phyloP scores from a whole-genome alignment of 768 basidiomycete species.

The Trametes elegans region DNA sequence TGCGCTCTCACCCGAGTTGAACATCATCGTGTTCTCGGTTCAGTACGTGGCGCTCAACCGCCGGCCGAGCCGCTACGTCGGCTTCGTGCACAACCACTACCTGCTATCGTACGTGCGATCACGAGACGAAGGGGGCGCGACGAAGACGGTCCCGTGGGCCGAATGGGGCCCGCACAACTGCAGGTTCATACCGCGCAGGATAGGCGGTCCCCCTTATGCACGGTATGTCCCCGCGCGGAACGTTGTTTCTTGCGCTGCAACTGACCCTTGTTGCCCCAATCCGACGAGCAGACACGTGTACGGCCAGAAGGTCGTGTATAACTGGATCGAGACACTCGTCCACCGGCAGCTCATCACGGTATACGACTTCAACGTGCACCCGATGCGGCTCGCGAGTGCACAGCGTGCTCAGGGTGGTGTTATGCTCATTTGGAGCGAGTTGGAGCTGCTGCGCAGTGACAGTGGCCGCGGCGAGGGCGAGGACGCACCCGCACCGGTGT shows the following conservation, averaged over 20 bases:
- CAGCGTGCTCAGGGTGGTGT: not conserved
- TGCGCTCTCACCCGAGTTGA: constrained; percentile 14
- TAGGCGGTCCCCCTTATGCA: not conserved
- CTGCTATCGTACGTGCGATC: constrained; percentile 21
- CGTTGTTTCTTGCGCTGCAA: not conserved
- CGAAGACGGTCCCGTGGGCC: constrained; percentile 31
- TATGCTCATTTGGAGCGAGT: no score
- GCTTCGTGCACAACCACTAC: constrained; percentile 33
- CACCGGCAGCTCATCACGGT: constrained; percentile 11
- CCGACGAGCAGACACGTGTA: constrained; percentile 35
- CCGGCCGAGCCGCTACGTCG: constrained; percentile 13
- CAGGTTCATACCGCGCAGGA: constrained; percentile 31
- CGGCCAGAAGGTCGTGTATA: constrained; percentile 38
- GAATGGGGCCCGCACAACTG: constrained; percentile 38
- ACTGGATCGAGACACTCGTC: constrained; percentile 2
- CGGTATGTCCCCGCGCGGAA: constrained; percentile 28
- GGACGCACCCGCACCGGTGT: not conserved
- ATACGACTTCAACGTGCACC: constrained; percentile 33
- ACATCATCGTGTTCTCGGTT: constrained; percentile 29
- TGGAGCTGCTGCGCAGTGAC: no score
- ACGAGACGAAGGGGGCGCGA: not conserved
- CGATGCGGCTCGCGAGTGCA: constrained; percentile 17
- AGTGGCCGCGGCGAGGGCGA: no score
- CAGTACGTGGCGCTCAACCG: constrained; percentile 21
- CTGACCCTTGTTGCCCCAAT: not conserved